Percentiles rank a stretch among this genome's conserved stretches.
These are phyloP conservation scores for Citrullus colocynthis DNA, from an alignment of 306 rosid species.

Conservation along the genomic window DNA sequence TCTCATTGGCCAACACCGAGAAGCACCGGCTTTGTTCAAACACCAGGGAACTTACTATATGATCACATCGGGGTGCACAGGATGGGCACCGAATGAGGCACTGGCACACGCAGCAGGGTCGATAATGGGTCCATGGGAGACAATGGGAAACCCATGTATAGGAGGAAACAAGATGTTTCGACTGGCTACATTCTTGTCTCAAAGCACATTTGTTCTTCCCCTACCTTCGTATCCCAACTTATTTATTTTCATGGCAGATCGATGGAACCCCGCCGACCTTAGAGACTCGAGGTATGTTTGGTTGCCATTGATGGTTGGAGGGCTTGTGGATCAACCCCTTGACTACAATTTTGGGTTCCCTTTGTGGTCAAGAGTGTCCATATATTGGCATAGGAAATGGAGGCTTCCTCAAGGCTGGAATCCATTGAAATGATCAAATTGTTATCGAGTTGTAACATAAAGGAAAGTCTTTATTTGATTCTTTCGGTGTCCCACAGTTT, in stretches of 20 bases:
- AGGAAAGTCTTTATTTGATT: conserved; percentile 18
- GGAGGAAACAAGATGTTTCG: conserved; percentile 74
- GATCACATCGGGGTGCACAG: conserved; percentile 96
- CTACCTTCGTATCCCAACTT: conserved; percentile 47
- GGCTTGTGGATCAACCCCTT: conserved; percentile 68
- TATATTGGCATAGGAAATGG: conserved; percentile 97
- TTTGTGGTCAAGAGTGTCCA: conserved; percentile 87
- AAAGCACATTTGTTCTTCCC: conserved; percentile 79
- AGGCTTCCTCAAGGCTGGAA: conserved; percentile 68
- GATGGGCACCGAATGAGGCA: conserved; percentile 98
- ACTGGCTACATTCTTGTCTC: conserved; percentile 76
- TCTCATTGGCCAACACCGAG: conserved; percentile 83
- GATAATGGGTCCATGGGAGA: conserved; percentile 87
- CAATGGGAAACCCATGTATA: conserved; percentile 73
- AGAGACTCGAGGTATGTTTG: conserved; percentile 82
- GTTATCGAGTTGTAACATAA: conserved; percentile 17
- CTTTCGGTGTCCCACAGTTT: conserved; percentile 17
- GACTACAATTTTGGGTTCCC: conserved; percentile 86
- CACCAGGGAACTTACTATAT: conserved; percentile 78
- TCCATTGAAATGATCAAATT: conserved; percentile 21
- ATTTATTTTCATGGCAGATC: conserved; percentile 74
- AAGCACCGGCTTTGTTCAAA: conserved; percentile 96
- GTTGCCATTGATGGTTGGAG: conserved; percentile 90
- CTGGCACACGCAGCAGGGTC: conserved; percentile 84
- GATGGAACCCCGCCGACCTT: conserved; percentile 94